Evolutionary conservation across 768 basidiomycete species (phyloP).

Genomic region (Suillus spraguei): DNA sequence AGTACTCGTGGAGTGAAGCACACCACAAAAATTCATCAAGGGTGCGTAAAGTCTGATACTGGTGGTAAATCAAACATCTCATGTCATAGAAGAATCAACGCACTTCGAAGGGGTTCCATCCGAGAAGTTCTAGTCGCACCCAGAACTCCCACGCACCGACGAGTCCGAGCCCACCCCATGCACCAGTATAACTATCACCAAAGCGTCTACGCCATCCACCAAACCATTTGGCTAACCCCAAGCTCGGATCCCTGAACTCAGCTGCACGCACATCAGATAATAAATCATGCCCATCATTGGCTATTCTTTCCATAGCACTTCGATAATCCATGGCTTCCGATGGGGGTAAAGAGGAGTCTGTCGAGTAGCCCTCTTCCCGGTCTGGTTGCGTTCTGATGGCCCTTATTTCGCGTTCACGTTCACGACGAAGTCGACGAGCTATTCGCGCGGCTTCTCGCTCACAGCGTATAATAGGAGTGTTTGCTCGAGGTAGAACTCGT

Average conservation of each 20-base stretch:
- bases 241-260: conserved; percentile 81
- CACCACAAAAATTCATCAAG: conserved; percentile 89
- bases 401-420: conserved; percentile 33
- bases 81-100: conserved; percentile 21
- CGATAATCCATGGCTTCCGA: conserved; percentile 72
- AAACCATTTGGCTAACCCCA: conserved; percentile 68
- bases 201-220: conserved; percentile 76
- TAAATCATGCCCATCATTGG: conserved; percentile 53
- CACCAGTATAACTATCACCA: conserved; percentile 80
- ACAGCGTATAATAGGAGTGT: conserved; percentile 46
- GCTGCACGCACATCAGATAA: conserved; percentile 81
- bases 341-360: conserved; percentile 72
- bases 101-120: conserved; percentile 88
- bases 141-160: conserved; percentile 95
- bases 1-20: conserved; percentile 75
- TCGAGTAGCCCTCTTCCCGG: conserved; percentile 82
- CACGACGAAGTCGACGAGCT: conserved; percentile 54
- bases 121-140: conserved; percentile 82
- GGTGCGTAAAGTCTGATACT: conserved; percentile 48
- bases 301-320: conserved; percentile 58
- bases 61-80: conserved; percentile 13
- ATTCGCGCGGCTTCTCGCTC: conserved; percentile 62
- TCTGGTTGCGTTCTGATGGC: not conserved
- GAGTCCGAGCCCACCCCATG: conserved; percentile 87
- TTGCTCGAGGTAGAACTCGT: conserved; percentile 48